A percentile compares a stretch with the other conserved stretches of the same genome.
These are phyloP conservation scores for Dendrobium officinale DNA, from an alignment of 106 monocot genomes.

Conservation along the genomic window DNA sequence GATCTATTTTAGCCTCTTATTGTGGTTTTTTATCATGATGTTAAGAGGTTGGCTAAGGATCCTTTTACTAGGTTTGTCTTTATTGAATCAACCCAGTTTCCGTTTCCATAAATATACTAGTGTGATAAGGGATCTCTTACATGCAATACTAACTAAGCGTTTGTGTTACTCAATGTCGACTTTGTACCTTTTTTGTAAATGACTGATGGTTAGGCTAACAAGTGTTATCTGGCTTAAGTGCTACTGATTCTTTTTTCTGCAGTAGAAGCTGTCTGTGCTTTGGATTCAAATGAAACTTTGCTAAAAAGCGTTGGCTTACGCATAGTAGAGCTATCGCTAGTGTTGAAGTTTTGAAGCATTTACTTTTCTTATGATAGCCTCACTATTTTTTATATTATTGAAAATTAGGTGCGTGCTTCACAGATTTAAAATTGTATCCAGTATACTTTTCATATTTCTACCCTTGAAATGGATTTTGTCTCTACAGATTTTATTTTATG, in stretches of 20 bases:
- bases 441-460: background rate
- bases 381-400: background rate
- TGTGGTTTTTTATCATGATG: too few relatives aligned
- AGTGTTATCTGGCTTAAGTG: background rate
- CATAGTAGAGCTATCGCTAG: background rate
- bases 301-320: background rate
- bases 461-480: background rate
- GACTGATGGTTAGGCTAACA: conserved; percentile 1
- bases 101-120: too few relatives aligned
- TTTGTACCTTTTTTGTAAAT: background rate
- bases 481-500: background rate
- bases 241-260: background rate
- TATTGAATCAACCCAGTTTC: too few relatives aligned
- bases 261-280: background rate
- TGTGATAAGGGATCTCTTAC: too few relatives aligned
- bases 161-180: background rate
- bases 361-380: background rate
- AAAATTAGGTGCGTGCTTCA: background rate
- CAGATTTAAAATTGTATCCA: background rate
- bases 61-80: too few relatives aligned
- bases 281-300: background rate
- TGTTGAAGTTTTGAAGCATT: background rate
- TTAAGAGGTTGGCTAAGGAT: too few relatives aligned
- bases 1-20: too few relatives aligned
- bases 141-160: background rate